Conservation (phyloP, 306 rosid genomes). For the Prunus mira region DNA sequence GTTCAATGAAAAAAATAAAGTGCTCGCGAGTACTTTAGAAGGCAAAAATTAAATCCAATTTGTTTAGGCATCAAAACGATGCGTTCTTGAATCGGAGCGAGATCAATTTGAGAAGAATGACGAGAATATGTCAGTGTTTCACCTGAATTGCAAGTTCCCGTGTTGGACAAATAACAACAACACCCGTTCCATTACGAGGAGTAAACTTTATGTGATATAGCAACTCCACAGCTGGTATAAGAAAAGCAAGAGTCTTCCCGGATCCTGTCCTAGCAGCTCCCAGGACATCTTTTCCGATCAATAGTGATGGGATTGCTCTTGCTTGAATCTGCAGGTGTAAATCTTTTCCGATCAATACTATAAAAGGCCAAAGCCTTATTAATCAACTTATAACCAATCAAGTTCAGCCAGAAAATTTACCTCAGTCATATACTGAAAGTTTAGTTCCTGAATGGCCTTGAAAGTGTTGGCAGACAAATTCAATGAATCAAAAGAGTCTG, state of each 20-base stretch:
- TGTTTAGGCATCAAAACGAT: too few relatives aligned
- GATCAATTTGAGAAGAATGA: not conserved
- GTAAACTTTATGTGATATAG: slow-evolving; percentile 48
- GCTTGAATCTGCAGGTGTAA: slow-evolving; percentile 74
- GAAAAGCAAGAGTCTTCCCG: slow-evolving; percentile 90
- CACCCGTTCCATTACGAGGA: slow-evolving; percentile 80
- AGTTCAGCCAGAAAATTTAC: slow-evolving; percentile 20
- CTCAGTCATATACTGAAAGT: slow-evolving; percentile 68
- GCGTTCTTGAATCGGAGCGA: not conserved
- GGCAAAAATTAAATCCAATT: too few relatives aligned
- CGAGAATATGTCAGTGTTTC: not conserved
- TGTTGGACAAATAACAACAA: slow-evolving; percentile 91
- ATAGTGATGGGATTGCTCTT: slow-evolving; percentile 59
- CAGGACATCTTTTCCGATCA: slow-evolving; percentile 76
- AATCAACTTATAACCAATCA: not conserved
- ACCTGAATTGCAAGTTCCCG: slow-evolving; percentile 99
- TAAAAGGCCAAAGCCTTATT: too few relatives aligned
- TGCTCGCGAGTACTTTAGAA: too few relatives aligned
- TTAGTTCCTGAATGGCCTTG: slow-evolving; percentile 53
- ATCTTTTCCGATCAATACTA: too few relatives aligned
- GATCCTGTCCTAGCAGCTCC: slow-evolving; percentile 99
- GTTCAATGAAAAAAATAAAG: too few relatives aligned
- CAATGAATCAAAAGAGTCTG: slow-evolving; percentile 46
- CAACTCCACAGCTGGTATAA: slow-evolving; percentile 87
- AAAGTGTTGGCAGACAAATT: slow-evolving; percentile 57